Base-by-base conservation (phyloP, 371 early-diverging fungal species). In the Mortierella sp. region DNA sequence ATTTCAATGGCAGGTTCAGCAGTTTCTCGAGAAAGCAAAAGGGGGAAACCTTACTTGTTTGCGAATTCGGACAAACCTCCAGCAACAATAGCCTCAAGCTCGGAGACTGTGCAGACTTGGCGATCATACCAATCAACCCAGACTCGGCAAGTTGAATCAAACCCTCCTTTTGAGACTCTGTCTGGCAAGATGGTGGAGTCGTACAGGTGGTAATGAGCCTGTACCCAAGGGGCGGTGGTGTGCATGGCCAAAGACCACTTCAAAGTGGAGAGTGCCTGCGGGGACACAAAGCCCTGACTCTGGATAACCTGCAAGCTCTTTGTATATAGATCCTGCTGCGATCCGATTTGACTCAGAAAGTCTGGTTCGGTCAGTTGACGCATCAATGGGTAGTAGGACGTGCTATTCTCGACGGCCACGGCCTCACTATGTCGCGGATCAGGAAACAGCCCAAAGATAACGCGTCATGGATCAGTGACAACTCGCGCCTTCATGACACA, bases 151-250 rank as follows among this genome's bases (percentile, higher is more conserved):
- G 64, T 57, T 1, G 61, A 56, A 64, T 90, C 82, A 62, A 89
- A 89, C 28, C 61, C 63, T 3, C 73, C 63, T 38, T 67, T 64
- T 7, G 65, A 34, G 18, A 65, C 53, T 8, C 58, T 39, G 74
- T 72, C 58, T 3, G 89, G 87, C 0, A 84, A 64, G n/a, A 91
- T 85, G 7, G 82, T 83, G 12, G 89, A 76, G 19, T 80, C 69
- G 80, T 95, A 97, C 52, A 86, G 87, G 47, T 93, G 93, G 68
- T 92, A 89, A 60, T 90, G 87, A 0, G 96, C 89, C 64, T 91
- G 87, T 31, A 96, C 86, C 38, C 87, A 87, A 0, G 97, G 95
- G 2, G 95, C 93, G 16, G 86, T 73, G 14, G 82, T 80, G 52
- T 90, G 94, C 27, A 91, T 67, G 5, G 94, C 80, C 24, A 95